Conservation (phyloP, 2,329 filamentous ascomycete species). For the Ceratocystis destructans region DNA sequence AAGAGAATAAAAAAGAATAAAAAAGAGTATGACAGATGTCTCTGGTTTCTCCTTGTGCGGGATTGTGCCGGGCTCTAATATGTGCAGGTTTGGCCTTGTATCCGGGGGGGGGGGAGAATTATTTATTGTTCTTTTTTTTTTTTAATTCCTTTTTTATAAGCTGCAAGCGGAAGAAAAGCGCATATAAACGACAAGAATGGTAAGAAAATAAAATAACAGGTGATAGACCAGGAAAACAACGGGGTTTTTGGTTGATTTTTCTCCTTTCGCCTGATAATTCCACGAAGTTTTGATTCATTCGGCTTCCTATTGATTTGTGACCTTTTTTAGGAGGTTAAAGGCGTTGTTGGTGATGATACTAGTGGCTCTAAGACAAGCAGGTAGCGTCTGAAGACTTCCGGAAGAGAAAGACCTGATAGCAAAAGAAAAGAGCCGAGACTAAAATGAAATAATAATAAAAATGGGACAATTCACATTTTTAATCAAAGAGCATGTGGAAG, state of each 20-base stretch:
- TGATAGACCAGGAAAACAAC: not conserved
- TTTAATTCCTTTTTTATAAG: not conserved
- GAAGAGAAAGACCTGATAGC: not conserved
- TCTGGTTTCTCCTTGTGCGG: not conserved
- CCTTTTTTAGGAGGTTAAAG: not conserved
- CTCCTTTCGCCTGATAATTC: not conserved
- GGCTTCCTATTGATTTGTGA: not conserved
- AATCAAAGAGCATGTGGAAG: not conserved
- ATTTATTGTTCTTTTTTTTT: not conserved
- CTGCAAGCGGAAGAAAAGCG: not conserved
- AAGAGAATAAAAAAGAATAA: constrained; percentile 18
- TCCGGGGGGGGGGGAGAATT: not conserved
- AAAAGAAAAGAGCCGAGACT: constrained; percentile 4
- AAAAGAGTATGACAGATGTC: constrained; percentile 9
- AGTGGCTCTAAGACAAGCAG: too few species aligned
- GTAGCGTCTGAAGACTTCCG: not conserved
- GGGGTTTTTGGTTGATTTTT: not conserved
- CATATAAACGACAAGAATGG: not conserved
- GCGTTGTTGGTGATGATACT: not conserved
- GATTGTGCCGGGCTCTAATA: not conserved
- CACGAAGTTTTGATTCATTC: too few species aligned
- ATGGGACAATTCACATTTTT: too few species aligned
- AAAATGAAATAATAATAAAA: constrained; percentile 1
- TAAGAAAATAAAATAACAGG: not conserved
- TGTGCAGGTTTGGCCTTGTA: not conserved